Conservation (phyloP, 371 early-diverging fungal genomes). For the Lichtheimia hyalospora region DNA sequence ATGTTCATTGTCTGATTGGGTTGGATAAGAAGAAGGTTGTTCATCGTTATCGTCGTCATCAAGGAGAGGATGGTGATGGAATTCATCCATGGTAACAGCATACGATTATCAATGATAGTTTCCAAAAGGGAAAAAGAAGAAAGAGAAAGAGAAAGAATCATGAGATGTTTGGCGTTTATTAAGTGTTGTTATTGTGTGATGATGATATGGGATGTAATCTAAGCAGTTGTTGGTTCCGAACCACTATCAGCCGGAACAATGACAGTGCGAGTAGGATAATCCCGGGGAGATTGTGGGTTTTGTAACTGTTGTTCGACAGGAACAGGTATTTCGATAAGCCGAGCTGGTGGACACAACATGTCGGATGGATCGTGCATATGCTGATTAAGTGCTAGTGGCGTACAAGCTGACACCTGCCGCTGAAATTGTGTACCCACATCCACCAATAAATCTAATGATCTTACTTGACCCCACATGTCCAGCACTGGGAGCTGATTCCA, state of each 20-base stretch:
- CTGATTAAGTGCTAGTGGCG: slow-evolving; percentile 20
- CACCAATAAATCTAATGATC: slow-evolving; percentile 28
- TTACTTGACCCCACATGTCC: slow-evolving; percentile 52
- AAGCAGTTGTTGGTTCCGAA: not conserved
- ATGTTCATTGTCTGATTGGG: not conserved
- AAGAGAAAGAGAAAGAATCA: not conserved
- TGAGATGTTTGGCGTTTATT: too few relatives aligned
- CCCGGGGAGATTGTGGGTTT: slow-evolving; percentile 22
- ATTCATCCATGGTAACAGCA: not conserved
- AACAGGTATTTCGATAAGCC: slow-evolving; percentile 29
- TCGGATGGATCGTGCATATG: slow-evolving; percentile 42
- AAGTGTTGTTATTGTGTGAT: too few relatives aligned
- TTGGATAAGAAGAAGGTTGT: not conserved
- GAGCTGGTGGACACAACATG: slow-evolving; percentile 44
- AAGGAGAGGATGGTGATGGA: not conserved
- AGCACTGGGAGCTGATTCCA: slow-evolving; percentile 45
- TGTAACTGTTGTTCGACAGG: slow-evolving; percentile 17
- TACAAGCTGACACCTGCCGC: slow-evolving; percentile 50
- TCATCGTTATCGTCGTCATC: not conserved
- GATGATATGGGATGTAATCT: not conserved
- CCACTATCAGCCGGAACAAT: slow-evolving; percentile 11
- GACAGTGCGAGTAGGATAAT: slow-evolving; percentile 27
- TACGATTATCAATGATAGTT: not conserved
- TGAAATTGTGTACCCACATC: slow-evolving; percentile 50
- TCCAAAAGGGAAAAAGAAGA: not conserved